Evolutionary conservation across 495 filamentous ascomycete species (phyloP).

Genomic region (Aspergillus ostianus): DNA sequence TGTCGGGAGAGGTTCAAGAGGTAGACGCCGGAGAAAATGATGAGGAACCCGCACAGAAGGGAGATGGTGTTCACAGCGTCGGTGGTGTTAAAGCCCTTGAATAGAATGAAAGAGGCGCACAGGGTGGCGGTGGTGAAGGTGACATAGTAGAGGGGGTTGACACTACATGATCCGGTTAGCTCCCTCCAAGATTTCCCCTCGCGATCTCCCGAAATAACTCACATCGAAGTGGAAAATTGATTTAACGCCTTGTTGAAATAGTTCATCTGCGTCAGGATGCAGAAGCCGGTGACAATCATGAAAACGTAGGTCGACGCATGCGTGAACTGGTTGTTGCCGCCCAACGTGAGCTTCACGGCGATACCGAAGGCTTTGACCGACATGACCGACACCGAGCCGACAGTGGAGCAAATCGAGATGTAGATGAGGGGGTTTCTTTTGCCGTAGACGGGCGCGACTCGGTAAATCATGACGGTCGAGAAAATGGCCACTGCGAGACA

Average conservation of each 20-base stretch:
- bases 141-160: conserved; percentile 98
- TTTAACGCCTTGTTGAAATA: conserved; percentile 99
- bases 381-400: conserved; percentile 97
- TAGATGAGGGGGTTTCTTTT: conserved; percentile 94
- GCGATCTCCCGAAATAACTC: conserved; percentile 31
- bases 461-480: conserved; percentile 92
- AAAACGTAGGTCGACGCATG: conserved; percentile 97
- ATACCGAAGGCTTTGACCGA: conserved; percentile 97
- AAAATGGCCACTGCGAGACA: conserved; percentile 74
- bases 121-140: conserved; percentile 98
- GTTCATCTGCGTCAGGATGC: conserved; percentile 98
- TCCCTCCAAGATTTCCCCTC: neutral
- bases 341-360: conserved; percentile 88
- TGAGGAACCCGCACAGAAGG: conserved; percentile 86
- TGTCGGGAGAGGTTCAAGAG: conserved; percentile 89
- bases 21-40: conserved; percentile 97
- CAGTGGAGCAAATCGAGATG: conserved; percentile 94
- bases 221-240: conserved; percentile 97
- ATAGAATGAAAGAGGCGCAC: conserved; percentile 94
- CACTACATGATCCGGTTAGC: conserved; percentile 57
- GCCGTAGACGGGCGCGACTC: conserved; percentile 80
- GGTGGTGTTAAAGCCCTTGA: conserved; percentile 94
- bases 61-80: conserved; percentile 92
- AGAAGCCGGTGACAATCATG: conserved; percentile 84
- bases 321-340: conserved; percentile 88